phyloP scores from a whole-genome alignment of 1,139 yeast species.

The Chernovozyma aurita region DNA sequence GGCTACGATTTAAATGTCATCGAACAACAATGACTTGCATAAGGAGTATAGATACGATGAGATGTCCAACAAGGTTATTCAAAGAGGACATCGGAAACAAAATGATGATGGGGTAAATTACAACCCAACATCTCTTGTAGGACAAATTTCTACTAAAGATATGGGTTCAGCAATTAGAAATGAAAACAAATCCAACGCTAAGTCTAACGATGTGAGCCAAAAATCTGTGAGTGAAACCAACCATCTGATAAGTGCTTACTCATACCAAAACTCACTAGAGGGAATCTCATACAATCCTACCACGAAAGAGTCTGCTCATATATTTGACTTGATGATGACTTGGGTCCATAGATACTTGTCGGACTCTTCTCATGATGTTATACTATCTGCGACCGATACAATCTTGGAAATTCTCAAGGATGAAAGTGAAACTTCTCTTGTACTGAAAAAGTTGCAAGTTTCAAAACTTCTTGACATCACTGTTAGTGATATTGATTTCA shows the following conservation, averaged over 20 bases:
- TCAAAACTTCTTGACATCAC: slow-evolving; percentile 40
- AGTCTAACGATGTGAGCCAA: slow-evolving; percentile 4
- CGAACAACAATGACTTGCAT: slow-evolving; percentile 8
- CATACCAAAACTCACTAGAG: slow-evolving; percentile 14
- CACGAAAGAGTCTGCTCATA: slow-evolving; percentile 22
- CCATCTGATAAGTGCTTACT: slow-evolving; percentile 7
- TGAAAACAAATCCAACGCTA: slow-evolving; percentile 2
- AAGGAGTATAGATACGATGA: slow-evolving; percentile 46
- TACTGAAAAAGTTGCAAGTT: slow-evolving; percentile 32
- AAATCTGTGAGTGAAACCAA: slow-evolving; percentile 1
- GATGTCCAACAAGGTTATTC: slow-evolving; percentile 74
- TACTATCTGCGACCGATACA: slow-evolving; percentile 62
- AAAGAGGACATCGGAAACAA: slow-evolving; percentile 46
- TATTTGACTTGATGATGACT: slow-evolving; percentile 27
- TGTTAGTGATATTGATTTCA: slow-evolving; percentile 45
- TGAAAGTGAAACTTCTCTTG: slow-evolving; percentile 19
- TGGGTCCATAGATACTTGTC: slow-evolving; percentile 25
- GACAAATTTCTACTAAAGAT: slow-evolving; percentile 58
- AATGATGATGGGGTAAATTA: slow-evolving; percentile 47
- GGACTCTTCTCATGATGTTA: slow-evolving; percentile 40
- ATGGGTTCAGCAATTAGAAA: slow-evolving; percentile 55
- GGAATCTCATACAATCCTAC: slow-evolving; percentile 22
- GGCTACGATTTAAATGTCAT: too few species aligned
- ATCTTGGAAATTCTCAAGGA: slow-evolving; percentile 56
- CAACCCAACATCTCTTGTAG: slow-evolving; percentile 68